Percentiles rank a stretch among this genome's conserved stretches.
These are phyloP conservation scores for Solanum hybrid DNA, from an alignment of 305 asterid species.

Conservation along the genomic window DNA sequence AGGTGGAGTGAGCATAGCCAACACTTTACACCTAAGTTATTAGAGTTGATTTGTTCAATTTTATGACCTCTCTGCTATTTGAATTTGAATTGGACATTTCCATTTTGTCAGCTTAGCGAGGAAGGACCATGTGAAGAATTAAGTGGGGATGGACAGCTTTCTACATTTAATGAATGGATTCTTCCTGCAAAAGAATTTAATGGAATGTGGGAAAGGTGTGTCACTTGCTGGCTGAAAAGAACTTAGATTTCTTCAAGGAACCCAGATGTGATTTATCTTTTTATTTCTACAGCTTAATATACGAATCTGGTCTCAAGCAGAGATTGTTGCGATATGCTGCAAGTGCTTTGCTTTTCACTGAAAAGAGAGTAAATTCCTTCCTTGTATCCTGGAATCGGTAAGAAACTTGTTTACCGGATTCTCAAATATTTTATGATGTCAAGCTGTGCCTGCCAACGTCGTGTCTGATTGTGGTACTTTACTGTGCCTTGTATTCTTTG, in stretches of 20 bases:
- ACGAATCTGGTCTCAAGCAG: conserved; percentile 91
- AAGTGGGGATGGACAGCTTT: conserved; percentile 68
- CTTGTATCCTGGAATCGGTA: conserved; percentile 96
- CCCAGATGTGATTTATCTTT: conserved; percentile 7
- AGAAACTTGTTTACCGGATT: conserved; percentile 10
- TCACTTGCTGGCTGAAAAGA: neutral
- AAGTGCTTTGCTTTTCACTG: conserved; percentile 95
- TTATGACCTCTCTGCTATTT: neutral
- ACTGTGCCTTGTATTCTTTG: neutral
- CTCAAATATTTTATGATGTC: neutral
- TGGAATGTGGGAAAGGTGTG: conserved; percentile 98
- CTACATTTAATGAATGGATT: conserved; percentile 90
- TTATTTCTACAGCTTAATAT: conserved; percentile 68
- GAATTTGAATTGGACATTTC: conserved; percentile 12
- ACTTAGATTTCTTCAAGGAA: neutral
- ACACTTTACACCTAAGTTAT: neutral
- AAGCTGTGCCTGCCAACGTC: neutral
- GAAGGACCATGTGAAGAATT: conserved; percentile 99
- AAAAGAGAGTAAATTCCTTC: conserved; percentile 88
- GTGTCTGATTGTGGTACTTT: neutral
- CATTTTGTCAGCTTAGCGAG: conserved; percentile 64
- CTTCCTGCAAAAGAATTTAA: conserved; percentile 98
- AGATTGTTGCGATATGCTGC: conserved; percentile 87
- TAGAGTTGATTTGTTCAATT: neutral
- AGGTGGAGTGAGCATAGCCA: neutral